Base-by-base conservation (phyloP, 2,329 filamentous ascomycete species). In the Cladosporium sp. region DNA sequence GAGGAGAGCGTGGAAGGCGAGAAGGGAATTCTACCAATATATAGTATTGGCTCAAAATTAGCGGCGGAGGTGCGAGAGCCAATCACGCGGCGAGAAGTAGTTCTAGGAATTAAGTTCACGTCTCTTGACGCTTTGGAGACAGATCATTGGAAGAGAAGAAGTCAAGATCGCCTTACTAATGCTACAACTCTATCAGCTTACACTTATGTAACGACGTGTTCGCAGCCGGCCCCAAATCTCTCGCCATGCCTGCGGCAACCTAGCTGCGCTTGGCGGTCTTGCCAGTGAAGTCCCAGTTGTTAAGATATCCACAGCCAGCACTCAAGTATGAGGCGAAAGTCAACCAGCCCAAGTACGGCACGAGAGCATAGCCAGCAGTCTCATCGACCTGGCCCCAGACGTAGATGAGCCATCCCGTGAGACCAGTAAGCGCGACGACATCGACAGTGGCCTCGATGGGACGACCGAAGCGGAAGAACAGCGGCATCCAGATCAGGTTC, bases 401-500 rank as follows among this genome's bases (percentile, higher is more conserved):
- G 73, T 90, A 91, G 16, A 91, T 85, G 59, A 97, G 79, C 71
- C 92, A 93, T 7, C 84, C 86, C 57, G 91, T 91, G 32, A 89
- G 81, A 10, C 90, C 92, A 0, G 89, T 82, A 10, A 97, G 82
- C 0, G 88, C 84, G 30, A 91, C 79, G 59, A 96, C 89, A 76
- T 97, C 91, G 30, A 85, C 84, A 7, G 91, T 87, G 3, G 93
- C 93, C 74, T 88, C 86, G 61, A 89, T 83, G 1, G 93, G 92
- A 18, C 87, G 86, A 69, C 89, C 88, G 59, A 89, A 75, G n/a
- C 86, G 85, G 76, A 97, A 97, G 85, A 97, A 97, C 13, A 97
- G 85, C 14, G 94, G 94, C 86, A 93, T 97, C 92, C 92, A 98
- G 63, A 89, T 78, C 32, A 96, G 82, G 77, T 97, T 97, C 60